Evolutionary conservation across 75 land plant species (phyloP).

Genomic region (Sequoiadendron giganteum): DNA sequence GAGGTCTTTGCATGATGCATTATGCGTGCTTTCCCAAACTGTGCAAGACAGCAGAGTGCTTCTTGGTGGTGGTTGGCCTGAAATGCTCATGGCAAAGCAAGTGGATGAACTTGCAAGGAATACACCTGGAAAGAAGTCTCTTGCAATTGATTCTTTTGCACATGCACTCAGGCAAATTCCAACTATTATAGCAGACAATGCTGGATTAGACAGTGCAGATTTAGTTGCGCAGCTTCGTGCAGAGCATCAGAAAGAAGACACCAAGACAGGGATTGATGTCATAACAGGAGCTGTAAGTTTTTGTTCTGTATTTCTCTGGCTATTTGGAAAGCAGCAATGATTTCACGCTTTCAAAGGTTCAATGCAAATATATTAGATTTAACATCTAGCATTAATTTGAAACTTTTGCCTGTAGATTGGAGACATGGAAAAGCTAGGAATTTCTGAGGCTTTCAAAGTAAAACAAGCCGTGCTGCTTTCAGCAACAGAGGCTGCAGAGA

Average conservation of each 20-base stretch:
- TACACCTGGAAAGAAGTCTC: constrained; percentile 96
- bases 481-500: constrained; percentile 98
- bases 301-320: not conserved
- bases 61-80: constrained; percentile 99
- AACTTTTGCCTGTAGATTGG: constrained; percentile 58
- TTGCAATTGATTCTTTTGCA: constrained; percentile 93
- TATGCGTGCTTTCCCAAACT: constrained; percentile 90
- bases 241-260: constrained; percentile 78
- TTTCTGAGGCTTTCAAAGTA: constrained; percentile 93
- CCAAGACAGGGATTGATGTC: constrained; percentile 86
- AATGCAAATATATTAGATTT: not conserved
- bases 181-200: constrained; percentile 91
- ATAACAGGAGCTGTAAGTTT: constrained; percentile 82
- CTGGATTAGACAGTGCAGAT: constrained; percentile 95
- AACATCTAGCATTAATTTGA: not conserved
- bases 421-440: constrained; percentile 89
- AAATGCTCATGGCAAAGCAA: constrained; percentile 81
- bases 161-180: constrained; percentile 83
- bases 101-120: constrained; percentile 93
- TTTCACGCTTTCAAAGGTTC: not conserved
- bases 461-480: constrained; percentile 93
- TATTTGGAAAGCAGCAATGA: not conserved
- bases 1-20: constrained; percentile 93
- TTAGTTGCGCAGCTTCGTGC: constrained; percentile 87
- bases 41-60: constrained; percentile 87